Percentiles rank a stretch among this genome's conserved stretches.
Conservation (phyloP, 1,139 yeast species). For the Hansenula sp. region DNA sequence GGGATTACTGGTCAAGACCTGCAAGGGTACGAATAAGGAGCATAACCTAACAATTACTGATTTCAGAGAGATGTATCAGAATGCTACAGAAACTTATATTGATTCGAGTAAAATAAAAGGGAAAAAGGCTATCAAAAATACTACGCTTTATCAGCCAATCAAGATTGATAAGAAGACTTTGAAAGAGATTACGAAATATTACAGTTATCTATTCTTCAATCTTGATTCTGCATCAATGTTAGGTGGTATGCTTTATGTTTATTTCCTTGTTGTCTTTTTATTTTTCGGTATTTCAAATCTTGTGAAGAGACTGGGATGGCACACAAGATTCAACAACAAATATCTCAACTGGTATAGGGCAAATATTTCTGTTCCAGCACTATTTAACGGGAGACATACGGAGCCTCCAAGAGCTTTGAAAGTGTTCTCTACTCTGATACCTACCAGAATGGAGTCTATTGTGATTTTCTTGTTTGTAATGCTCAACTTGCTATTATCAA, state of each 20-base stretch:
- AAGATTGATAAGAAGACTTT: conserved; percentile 1
- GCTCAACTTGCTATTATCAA: conserved; percentile 38
- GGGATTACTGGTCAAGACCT: background rate
- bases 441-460: conserved; percentile 61
- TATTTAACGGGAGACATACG: conserved; percentile 14
- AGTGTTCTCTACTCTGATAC: conserved; percentile 33
- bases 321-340: conserved; percentile 9
- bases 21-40: background rate
- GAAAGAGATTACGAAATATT: background rate
- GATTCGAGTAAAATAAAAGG: conserved; percentile 73
- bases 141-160: background rate
- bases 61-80: conserved; percentile 31
- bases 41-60: conserved; percentile 21
- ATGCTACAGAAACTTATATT: conserved; percentile 51
- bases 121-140: conserved; percentile 88
- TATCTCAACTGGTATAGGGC: conserved; percentile 15
- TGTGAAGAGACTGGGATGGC: conserved; percentile 9
- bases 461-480: conserved; percentile 44
- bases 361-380: conserved; percentile 17
- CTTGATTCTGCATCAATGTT: conserved; percentile 11
- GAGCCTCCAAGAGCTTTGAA: conserved; percentile 3
- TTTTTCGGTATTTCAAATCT: conserved; percentile 7
- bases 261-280: conserved; percentile 9
- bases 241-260: conserved; percentile 8
- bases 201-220: conserved; percentile 5